Percentiles rank a stretch among this genome's conserved stretches.
These are phyloP conservation scores for Fusarium sp. DNA, from an alignment of 2,329 filamentous ascomycete species.

Conservation along the genomic window DNA sequence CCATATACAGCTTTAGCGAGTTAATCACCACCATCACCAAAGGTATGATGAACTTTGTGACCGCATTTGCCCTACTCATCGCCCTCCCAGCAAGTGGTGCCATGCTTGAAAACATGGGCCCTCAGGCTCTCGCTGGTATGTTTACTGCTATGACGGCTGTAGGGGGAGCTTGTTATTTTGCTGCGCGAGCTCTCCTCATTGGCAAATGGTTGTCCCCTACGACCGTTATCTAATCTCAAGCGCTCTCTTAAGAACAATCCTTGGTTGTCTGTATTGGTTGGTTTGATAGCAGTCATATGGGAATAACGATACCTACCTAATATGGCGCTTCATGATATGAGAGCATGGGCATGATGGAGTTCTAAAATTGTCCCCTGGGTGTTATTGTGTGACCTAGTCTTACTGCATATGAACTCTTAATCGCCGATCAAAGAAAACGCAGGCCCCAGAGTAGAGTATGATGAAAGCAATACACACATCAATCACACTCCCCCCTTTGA, in stretches of 20 bases:
- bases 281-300: too few species aligned
- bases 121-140: conserved; percentile 60
- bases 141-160: conserved; percentile 58
- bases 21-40: conserved; percentile 32
- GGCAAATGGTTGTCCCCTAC: conserved; percentile 43
- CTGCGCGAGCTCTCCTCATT: conserved; percentile 47
- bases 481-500: conserved; percentile 3
- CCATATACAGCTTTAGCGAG: too few species aligned
- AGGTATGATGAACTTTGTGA: conserved; percentile 62
- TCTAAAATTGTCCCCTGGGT: neutral
- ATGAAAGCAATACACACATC: neutral
- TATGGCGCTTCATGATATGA: neutral
- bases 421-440: neutral
- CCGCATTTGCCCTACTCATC: conserved; percentile 60
- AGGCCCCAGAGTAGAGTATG: too few species aligned
- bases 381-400: neutral
- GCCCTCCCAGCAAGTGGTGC: conserved; percentile 61
- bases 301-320: neutral
- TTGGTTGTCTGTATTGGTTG: neutral
- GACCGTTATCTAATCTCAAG: conserved; percentile 31
- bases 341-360: neutral
- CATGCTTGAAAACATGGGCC: conserved; percentile 60
- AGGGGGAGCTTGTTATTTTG: conserved; percentile 52
- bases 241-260: neutral
- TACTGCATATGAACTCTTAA: neutral